Conservation (phyloP, 116 monocot species). For the Posidonia oceanica region DNA sequence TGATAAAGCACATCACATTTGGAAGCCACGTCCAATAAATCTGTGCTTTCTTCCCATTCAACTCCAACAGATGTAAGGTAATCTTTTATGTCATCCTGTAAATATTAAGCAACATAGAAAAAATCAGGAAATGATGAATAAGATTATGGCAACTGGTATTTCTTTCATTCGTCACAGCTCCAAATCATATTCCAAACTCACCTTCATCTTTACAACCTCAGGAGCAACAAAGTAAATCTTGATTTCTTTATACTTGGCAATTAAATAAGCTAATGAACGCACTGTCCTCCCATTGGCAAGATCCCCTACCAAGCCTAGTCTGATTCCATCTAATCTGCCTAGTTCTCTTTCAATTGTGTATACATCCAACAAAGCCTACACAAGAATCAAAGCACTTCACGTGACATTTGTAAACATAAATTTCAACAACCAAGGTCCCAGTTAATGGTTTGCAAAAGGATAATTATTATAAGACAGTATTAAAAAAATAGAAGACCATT, state of each 20-base stretch:
- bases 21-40: conserved; percentile 86
- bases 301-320: conserved; percentile 82
- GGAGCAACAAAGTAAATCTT: conserved; percentile 94
- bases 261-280: conserved; percentile 82
- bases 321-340: conserved; percentile 86
- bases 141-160: not conserved
- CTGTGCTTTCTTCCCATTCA: conserved; percentile 86
- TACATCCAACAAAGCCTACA: conserved; percentile 89
- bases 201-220: conserved; percentile 99
- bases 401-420: not conserved
- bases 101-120: not conserved
- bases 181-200: conserved; percentile 9
- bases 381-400: not conserved
- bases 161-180: not conserved
- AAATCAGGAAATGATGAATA: not conserved
- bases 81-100: conserved; percentile 94
- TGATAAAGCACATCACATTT: conserved; percentile 98
- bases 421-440: not conserved
- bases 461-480: not conserved
- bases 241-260: conserved; percentile 63
- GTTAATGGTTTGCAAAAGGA: not conserved
- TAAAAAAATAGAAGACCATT: not conserved
- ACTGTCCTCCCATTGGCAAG: conserved; percentile 99
- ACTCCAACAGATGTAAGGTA: conserved; percentile 68
- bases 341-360: conserved; percentile 96